Base-by-base conservation (phyloP, 768 basidiomycete species). In the Amanita molliuscula region DNA sequence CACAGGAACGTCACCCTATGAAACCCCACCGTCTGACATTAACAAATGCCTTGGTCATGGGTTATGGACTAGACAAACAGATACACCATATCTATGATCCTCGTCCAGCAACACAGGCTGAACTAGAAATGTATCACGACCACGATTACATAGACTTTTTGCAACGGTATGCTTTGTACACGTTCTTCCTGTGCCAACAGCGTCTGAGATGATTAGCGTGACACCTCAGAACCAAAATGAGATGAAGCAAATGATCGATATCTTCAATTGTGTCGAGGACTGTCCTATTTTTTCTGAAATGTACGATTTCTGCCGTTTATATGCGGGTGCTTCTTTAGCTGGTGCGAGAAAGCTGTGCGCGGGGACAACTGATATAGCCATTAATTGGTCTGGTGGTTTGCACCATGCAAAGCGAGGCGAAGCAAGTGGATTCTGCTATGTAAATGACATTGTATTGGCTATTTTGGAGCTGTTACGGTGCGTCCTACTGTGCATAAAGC, bases 331-430 rank as follows among this genome's bases (percentile, higher is more conserved):
- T 0, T 93, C 90, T 1, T 71, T 99, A 16, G 89, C 91, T 15
- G 96, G 88, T 1, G 94, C 94, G 8, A 72, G 92, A 16, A 94
- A 92, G 63, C 73, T 98, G 2, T 82, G 80, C 46, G 76, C 85
- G 2, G 91, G 90, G 1, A 72, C 82, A 2, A 91, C 93, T 15
- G 96, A 99, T 66, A 97, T 95, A 37, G 96, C 96, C 0, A 91
- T 99, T 58, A 98, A 97, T 61, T 99, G 96, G 96, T 93, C 93
- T 18, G 96, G 96, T 0, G 96, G 96, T 0, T 75, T 99, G 16
- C 96, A 99, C 66, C 96, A 99, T 59, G 96, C 95, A 2, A 98
- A 98, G 70, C 86, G 94, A 54, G 88, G 90, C 0, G 95, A 98
- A 68, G 94, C 96, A 6, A 97, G 93, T 59, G 95, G 95, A 1